Percentiles rank a stretch among this genome's conserved stretches.
These are phyloP conservation scores for Boechera retrofracta DNA, from an alignment of 345 rosid species.

Conservation along the genomic window DNA sequence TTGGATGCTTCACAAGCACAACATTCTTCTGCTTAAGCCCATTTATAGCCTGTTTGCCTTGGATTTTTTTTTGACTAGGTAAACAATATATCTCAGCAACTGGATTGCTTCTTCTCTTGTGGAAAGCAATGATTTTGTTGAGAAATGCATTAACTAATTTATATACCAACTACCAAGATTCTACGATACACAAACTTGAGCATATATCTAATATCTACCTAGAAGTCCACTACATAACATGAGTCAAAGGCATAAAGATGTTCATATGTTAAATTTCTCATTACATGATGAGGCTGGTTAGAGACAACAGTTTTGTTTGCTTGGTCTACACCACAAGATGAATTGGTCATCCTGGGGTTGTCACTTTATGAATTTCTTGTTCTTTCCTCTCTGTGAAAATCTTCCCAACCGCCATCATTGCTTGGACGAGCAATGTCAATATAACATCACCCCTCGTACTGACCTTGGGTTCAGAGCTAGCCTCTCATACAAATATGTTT, in stretches of 20 bases:
- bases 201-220: conserved; percentile 19
- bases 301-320: conserved; percentile 2
- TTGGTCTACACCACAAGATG: conserved; percentile 25
- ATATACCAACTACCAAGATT: conserved; percentile 20
- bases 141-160: conserved; percentile 16
- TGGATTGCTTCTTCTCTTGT: conserved; percentile 35
- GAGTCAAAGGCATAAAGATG: conserved; percentile 1
- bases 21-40: conserved; percentile 36
- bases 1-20: conserved; percentile 40
- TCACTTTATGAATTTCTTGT: neutral
- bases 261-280: conserved; percentile 13
- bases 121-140: conserved; percentile 35
- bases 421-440: conserved; percentile 7
- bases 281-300: conserved; percentile 19
- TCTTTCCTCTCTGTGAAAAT: neutral
- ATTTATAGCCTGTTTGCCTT: conserved; percentile 36
- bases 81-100: conserved; percentile 32
- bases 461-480: conserved; percentile 25
- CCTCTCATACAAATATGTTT: conserved; percentile 27
- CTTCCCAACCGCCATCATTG: conserved; percentile 11
- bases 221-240: conserved; percentile 15
- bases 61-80: conserved; percentile 25
- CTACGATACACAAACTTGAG: neutral
- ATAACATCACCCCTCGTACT: neutral
- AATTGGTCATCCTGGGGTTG: conserved; percentile 3